Evolutionary conservation across 352 stramenopile genomes (phyloP).

Genomic region (Pythium graminicola): DNA sequence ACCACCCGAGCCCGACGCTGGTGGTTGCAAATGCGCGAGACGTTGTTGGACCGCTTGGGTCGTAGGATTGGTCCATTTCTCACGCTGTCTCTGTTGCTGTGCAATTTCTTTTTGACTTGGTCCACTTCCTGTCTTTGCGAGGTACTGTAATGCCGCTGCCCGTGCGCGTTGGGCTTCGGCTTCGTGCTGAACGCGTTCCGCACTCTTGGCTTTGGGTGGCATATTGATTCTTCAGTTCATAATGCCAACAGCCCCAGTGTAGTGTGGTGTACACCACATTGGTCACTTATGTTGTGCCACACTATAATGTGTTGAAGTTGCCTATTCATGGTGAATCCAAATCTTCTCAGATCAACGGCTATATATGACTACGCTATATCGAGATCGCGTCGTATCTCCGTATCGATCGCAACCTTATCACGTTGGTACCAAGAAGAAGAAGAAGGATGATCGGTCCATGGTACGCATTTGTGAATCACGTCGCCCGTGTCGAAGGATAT

Average conservation of each 20-base stretch:
- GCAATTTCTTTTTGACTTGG: conserved; percentile 59
- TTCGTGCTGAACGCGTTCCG: conserved; percentile 53
- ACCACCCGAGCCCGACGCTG: background rate
- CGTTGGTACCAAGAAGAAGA: too few species aligned
- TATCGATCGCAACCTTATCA: conserved; percentile 9
- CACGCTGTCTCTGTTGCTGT: conserved; percentile 48
- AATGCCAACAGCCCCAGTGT: background rate
- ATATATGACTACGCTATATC: too few species aligned
- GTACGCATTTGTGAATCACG: background rate
- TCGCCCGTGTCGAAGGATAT: too few species aligned
- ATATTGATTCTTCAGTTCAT: conserved; percentile 6
- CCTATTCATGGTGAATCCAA: conserved; percentile 7
- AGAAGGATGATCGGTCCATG: too few species aligned
- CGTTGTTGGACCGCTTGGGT: conserved; percentile 37
- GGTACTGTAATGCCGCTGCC: conserved; percentile 52
- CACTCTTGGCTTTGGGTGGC: conserved; percentile 26
- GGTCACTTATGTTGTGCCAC: too few species aligned
- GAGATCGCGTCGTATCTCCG: too few species aligned
- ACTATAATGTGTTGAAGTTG: background rate
- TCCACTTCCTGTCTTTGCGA: conserved; percentile 53
- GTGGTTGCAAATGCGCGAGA: conserved; percentile 29
- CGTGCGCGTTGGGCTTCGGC: conserved; percentile 53
- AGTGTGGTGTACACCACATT: background rate
- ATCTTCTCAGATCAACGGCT: background rate
- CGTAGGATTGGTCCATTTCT: conserved; percentile 44